Percentiles rank a stretch among this genome's conserved stretches.
Conservation (phyloP, 768 basidiomycete species). For the Tylopilus rubrobrunneus region DNA sequence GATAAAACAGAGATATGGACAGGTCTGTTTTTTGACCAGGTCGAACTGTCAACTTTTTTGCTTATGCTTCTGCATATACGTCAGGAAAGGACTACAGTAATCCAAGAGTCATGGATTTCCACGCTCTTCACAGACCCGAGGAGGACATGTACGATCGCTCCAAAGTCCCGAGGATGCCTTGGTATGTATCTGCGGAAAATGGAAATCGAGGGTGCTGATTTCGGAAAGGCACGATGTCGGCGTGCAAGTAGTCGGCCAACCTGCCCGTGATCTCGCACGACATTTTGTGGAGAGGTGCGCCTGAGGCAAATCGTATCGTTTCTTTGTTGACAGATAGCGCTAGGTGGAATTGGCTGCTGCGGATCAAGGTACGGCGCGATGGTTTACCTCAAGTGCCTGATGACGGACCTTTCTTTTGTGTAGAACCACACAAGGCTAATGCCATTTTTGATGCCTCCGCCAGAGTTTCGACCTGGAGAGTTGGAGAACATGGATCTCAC, state of each 20-base stretch:
- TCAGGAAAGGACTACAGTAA: constrained; percentile 95
- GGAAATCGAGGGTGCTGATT: not conserved
- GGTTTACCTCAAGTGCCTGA: not conserved
- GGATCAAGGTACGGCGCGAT: constrained; percentile 69
- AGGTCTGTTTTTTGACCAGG: constrained; percentile 39
- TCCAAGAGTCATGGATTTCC: constrained; percentile 81
- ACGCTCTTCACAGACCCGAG: constrained; percentile 79
- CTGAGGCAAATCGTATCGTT: not conserved
- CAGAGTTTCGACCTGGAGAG: constrained; percentile 84
- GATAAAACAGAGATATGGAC: constrained; percentile 81
- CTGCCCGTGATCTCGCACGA: constrained; percentile 88
- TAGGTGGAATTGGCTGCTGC: constrained; percentile 91
- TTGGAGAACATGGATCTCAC: constrained; percentile 77
- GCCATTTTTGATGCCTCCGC: constrained; percentile 92
- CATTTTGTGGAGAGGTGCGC: constrained; percentile 89
- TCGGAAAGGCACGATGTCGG: constrained; percentile 87
- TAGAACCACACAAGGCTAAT: constrained; percentile 89
- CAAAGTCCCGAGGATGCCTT: constrained; percentile 93
- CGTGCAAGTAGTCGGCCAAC: constrained; percentile 94
- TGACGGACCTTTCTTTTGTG: not conserved
- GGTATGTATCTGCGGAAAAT: constrained; percentile 46
- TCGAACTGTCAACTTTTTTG: not conserved
- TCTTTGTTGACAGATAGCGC: constrained; percentile 5
- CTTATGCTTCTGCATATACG: not conserved
- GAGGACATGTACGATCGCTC: constrained; percentile 94